Evolutionary conservation across 1,139 yeast species (phyloP).

Genomic region (Lodderomyces metapsilosis): DNA sequence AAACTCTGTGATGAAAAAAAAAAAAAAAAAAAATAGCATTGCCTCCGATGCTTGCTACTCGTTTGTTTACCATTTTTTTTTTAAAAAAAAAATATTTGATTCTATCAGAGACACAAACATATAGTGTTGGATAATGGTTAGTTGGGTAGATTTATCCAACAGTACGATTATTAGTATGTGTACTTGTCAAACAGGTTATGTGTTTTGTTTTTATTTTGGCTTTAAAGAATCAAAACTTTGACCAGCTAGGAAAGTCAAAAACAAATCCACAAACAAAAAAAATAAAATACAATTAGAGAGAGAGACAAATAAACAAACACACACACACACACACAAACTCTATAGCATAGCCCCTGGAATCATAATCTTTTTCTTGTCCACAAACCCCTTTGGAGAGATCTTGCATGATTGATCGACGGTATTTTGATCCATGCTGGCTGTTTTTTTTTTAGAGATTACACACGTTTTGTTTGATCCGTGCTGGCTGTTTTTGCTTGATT

Average conservation of each 20-base stretch:
- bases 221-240: background rate
- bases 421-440: slow-evolving; percentile 4
- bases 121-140: too few species aligned
- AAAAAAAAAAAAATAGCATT: too few species aligned
- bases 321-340: background rate
- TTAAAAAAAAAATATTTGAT: too few species aligned
- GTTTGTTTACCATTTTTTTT: background rate
- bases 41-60: background rate
- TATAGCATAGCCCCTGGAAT: background rate
- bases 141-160: too few species aligned
- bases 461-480: slow-evolving; percentile 1
- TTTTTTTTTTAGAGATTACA: too few species aligned
- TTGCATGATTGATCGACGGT: background rate
- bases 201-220: background rate
- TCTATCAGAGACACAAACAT: too few species aligned
- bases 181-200: background rate
- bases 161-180: background rate
- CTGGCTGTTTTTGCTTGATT: background rate
- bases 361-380: too few species aligned
- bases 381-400: too few species aligned
- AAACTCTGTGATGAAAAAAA: too few species aligned
- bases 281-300: background rate
- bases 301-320: background rate
- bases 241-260: slow-evolving; percentile 1
- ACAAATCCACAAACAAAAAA: background rate